Evolutionary conservation across 2,329 filamentous ascomycete genomes (phyloP), one percentile per base, ranked within the genome.

Genomic region (Arthrobotrys sphaeroides): DNA sequence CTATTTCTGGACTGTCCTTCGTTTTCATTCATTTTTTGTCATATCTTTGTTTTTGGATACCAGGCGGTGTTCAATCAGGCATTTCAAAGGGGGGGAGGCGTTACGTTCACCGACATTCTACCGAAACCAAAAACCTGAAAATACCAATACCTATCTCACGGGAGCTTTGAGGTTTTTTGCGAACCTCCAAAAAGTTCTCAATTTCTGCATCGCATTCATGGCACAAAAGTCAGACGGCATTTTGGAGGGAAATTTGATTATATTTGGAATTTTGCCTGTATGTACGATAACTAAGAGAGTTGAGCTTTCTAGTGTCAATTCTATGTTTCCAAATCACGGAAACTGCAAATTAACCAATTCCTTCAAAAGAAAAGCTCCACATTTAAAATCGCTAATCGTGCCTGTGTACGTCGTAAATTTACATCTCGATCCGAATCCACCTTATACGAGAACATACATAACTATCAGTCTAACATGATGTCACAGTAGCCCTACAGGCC

Each of bases 11-110:
- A 49, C 12, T 45, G 31, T 38, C 36, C 28, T 12, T 62, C 22
- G 2, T 26, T 53, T 73, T 67, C 60, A 43, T 60, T 73, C 51
- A 9, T 55, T 55, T 33, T 65, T 73, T 40, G 47, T 55, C 26
- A 59, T 62, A 43, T 53, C 26, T 61, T 45, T 40, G 66, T 73
- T 33, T 49, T 55, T 66, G 69, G 69, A 73, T 73, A 73, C 69
- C 69, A 67, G 69, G 69, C 28, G 69, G 69, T 73, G 69, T 73
- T 73, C 69, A 67, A 60, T 66, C 51, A 60, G 69, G 69, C 69
- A 73, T 73, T 66, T 65, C 47, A 42, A 45, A 28, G 53, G 60
- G 31, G n/a, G 51, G 61, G 61, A 61, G 69, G 61, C 61, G 60
- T 73, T 73, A 36, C 53, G 26, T 73, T 70, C 66, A 70, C 55